A percentile compares a stretch with the other conserved stretches of the same genome.
phyloP scores from a whole-genome alignment of 2,329 filamentous ascomycete species.

The Ophiostoma sp. region DNA sequence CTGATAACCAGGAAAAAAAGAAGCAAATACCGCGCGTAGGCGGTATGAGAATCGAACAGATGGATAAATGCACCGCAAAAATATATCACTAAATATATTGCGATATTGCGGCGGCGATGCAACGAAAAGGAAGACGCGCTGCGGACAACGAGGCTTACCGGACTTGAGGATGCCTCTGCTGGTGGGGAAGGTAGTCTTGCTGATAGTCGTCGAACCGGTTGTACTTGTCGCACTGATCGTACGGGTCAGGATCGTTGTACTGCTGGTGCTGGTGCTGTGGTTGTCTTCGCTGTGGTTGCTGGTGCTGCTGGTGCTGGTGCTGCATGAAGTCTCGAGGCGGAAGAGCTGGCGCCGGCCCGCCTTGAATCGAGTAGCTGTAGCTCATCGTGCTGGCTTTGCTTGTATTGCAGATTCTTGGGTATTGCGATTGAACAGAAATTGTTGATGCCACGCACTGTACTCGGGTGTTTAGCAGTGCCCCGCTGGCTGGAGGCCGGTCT shows the following conservation, averaged over 20 bases:
- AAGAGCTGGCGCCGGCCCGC: slow-evolving; percentile 34
- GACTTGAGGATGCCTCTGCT: slow-evolving; percentile 12
- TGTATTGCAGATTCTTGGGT: background rate
- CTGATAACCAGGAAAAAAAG: background rate
- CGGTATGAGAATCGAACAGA: background rate
- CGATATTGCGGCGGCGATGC: background rate
- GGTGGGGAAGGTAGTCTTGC: background rate
- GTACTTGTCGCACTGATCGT: slow-evolving; percentile 16
- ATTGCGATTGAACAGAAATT: background rate
- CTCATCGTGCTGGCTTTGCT: slow-evolving; percentile 16
- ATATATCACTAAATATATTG: background rate
- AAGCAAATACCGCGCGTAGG: background rate
- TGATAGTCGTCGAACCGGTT: slow-evolving; percentile 23
- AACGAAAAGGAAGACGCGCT: too few relatives aligned
- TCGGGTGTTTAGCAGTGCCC: background rate
- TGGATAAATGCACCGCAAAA: background rate
- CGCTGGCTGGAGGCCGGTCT: background rate
- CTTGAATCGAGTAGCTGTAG: slow-evolving; percentile 38
- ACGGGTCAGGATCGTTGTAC: slow-evolving; percentile 21
- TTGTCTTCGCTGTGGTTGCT: slow-evolving; percentile 20
- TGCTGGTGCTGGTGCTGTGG: slow-evolving; percentile 29
- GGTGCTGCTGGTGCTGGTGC: slow-evolving; percentile 29
- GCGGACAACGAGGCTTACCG: background rate
- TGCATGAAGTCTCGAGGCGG: slow-evolving; percentile 34
- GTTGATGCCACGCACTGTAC: background rate